Conservation (phyloP, 805 yeast genomes). For the Candida ascalaphidarum region DNA sequence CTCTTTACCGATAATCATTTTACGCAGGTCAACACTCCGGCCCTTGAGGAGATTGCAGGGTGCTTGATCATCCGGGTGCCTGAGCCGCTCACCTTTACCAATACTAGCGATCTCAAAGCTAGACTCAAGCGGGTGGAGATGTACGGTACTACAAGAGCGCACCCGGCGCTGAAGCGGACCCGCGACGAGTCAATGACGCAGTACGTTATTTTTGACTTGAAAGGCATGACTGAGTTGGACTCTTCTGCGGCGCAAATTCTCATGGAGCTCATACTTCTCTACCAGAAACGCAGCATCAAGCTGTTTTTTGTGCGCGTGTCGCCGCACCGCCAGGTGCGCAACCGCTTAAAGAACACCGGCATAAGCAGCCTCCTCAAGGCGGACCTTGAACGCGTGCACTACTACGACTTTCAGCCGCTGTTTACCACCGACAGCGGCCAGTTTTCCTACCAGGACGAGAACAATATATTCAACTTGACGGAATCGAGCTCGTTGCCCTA, state of each 20-base stretch:
- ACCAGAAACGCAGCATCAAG: conserved; percentile 20
- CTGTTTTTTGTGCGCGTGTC: conserved; percentile 29
- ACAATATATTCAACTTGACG: conserved; percentile 12
- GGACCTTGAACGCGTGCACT: conserved; percentile 16
- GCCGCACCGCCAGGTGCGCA: conserved; percentile 15
- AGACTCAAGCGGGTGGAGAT: conserved; percentile 32
- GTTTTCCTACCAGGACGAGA: conserved; percentile 7
- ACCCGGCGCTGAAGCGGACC: conserved; percentile 30
- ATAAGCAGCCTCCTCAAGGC: conserved; percentile 15
- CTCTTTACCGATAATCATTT: conserved; percentile 26
- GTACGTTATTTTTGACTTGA: conserved; percentile 31
- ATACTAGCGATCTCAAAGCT: conserved; percentile 28
- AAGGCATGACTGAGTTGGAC: conserved; percentile 35
- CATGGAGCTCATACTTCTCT: conserved; percentile 17
- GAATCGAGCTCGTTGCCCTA: conserved; percentile 21
- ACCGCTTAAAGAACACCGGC: conserved; percentile 21
- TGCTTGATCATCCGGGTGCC: conserved; percentile 35
- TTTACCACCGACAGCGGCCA: background rate
- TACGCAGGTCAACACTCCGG: conserved; percentile 25
- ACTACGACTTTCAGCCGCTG: conserved; percentile 12
- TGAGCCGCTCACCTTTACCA: conserved; percentile 36
- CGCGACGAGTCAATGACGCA: conserved; percentile 30
- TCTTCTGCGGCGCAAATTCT: conserved; percentile 34
- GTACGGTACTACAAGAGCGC: conserved; percentile 35
- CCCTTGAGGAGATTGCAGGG: conserved; percentile 35